A percentile compares a stretch with the other conserved stretches of the same genome.
phyloP scores from a whole-genome alignment of 2,329 filamentous ascomycete species.

The Stagonosporopsis cucurbitacearum region DNA sequence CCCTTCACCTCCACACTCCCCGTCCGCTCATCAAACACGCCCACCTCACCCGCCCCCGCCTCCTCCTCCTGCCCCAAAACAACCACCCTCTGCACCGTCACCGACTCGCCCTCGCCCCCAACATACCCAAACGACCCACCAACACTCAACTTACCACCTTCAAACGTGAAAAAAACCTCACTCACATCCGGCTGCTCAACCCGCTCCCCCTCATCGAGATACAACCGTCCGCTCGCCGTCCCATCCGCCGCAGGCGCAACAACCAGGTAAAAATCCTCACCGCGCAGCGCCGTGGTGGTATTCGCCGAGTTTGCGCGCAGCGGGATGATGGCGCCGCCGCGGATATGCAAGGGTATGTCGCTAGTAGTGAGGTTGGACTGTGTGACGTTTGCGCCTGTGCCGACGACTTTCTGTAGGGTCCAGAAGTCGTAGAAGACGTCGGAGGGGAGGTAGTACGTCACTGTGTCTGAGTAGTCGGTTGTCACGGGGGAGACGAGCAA shows the following conservation, averaged over 20 bases:
- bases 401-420: slow-evolving; percentile 56
- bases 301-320: slow-evolving; percentile 62
- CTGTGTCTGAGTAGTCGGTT: slow-evolving; percentile 58
- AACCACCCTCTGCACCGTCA: slow-evolving; percentile 34
- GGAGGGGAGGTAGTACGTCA: slow-evolving; percentile 63
- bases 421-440: slow-evolving; percentile 68
- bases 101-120: slow-evolving; percentile 24
- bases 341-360: slow-evolving; percentile 71
- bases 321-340: slow-evolving; percentile 70
- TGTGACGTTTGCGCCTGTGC: slow-evolving; percentile 54
- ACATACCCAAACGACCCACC: slow-evolving; percentile 62
- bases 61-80: slow-evolving; percentile 38
- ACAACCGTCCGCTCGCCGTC: slow-evolving; percentile 70
- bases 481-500: slow-evolving; percentile 65
- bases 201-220: slow-evolving; percentile 78
- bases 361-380: slow-evolving; percentile 56
- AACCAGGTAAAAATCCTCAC: slow-evolving; percentile 72
- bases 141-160: slow-evolving; percentile 58
- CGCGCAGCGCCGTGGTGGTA: slow-evolving; percentile 68
- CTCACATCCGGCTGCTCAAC: slow-evolving; percentile 65
- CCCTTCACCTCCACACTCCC: slow-evolving; percentile 33
- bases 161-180: slow-evolving; percentile 66
- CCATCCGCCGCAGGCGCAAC: slow-evolving; percentile 70
- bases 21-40: slow-evolving; percentile 22
- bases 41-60: slow-evolving; percentile 18